Evolutionary conservation across 768 basidiomycete species (phyloP).

Genomic region (Lentinus brumalis): DNA sequence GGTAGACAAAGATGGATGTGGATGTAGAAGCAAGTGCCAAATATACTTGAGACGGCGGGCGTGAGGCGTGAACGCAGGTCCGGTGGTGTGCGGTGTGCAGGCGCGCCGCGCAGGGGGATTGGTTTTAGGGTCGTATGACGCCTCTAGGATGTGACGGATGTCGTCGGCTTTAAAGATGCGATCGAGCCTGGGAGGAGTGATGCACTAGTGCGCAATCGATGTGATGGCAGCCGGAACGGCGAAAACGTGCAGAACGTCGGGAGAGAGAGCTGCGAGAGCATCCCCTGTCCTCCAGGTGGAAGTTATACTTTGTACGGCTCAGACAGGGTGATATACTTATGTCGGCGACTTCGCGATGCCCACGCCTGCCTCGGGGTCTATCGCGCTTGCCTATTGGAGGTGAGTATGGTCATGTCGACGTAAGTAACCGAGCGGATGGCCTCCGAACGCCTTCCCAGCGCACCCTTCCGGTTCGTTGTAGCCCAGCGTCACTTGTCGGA

Average conservation of each 20-base stretch:
- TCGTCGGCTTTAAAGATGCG: background rate
- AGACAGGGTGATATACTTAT: too few relatives aligned
- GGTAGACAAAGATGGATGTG: background rate
- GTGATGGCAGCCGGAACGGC: constrained; percentile 5
- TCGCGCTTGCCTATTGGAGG: constrained; percentile 10
- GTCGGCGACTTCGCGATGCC: background rate
- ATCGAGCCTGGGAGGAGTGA: constrained; percentile 8
- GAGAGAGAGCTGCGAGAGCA: background rate
- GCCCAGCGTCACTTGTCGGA: background rate
- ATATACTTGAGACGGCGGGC: background rate
- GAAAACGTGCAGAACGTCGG: background rate
- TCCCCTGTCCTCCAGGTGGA: background rate
- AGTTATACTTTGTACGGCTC: too few relatives aligned
- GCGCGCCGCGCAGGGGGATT: background rate
- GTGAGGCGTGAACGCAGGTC: background rate
- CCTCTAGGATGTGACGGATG: background rate
- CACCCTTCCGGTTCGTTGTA: background rate
- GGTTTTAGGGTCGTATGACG: constrained; percentile 6
- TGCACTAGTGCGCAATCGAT: constrained; percentile 16
- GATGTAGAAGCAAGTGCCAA: background rate
- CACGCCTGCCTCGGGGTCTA: constrained; percentile 6
- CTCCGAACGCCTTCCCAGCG: background rate
- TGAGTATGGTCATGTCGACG: constrained; percentile 21
- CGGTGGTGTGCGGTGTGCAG: background rate
- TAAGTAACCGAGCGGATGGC: constrained; percentile 12